Conservation (phyloP, 2,329 filamentous ascomycete genomes). For the Sarocladium oryzae region DNA sequence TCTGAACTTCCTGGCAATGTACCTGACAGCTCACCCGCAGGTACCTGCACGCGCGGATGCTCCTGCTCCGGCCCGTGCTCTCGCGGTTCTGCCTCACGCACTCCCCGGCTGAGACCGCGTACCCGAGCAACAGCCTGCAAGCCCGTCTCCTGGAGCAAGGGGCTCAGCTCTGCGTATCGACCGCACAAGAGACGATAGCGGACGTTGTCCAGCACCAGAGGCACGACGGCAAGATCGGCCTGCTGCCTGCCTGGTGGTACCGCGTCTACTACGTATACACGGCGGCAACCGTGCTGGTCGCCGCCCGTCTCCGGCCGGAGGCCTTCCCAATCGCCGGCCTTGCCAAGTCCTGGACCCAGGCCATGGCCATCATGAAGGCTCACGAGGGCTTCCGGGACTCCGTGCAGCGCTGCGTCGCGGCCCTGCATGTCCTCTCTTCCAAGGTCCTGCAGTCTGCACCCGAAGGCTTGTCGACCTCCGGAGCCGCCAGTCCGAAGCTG, state of each 20-base stretch:
- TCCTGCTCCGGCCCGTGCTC: constrained; percentile 26
- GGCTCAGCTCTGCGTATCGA: constrained; percentile 27
- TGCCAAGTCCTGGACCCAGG: constrained; percentile 24
- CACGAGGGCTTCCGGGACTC: constrained; percentile 28
- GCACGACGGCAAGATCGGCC: constrained; percentile 23
- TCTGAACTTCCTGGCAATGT: background rate
- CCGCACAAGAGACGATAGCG: constrained; percentile 25
- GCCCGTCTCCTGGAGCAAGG: constrained; percentile 25
- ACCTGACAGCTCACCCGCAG: constrained; percentile 15
- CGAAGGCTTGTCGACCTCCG: background rate
- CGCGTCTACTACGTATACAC: constrained; percentile 31
- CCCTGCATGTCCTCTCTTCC: constrained; percentile 26
- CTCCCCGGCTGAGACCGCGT: constrained; percentile 10
- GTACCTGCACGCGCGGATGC: constrained; percentile 25
- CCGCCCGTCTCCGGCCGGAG: constrained; percentile 27
- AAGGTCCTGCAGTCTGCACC: constrained; percentile 22
- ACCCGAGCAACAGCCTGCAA: constrained; percentile 17
- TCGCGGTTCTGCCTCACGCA: constrained; percentile 25
- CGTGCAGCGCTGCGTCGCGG: constrained; percentile 25
- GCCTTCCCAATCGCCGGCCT: constrained; percentile 22
- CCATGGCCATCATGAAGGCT: constrained; percentile 24
- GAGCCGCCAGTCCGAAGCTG: background rate
- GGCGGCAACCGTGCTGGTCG: constrained; percentile 28
- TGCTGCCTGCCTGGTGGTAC: constrained; percentile 34
- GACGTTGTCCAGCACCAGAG: constrained; percentile 23